Base-by-base conservation (phyloP, 2,329 filamentous ascomycete species). In the Aspergillus vadensis region DNA sequence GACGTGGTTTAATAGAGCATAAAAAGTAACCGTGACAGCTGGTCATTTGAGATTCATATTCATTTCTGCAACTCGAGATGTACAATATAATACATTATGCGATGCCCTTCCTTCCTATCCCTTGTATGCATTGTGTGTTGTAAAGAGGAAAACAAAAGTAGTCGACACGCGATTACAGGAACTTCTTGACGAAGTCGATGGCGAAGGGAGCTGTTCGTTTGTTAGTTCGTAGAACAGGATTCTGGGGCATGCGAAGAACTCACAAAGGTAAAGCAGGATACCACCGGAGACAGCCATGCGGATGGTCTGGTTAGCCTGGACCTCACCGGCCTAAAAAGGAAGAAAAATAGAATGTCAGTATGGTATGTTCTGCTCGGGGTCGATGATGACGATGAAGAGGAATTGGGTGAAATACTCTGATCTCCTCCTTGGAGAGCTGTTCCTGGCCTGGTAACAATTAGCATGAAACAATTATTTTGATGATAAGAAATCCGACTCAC, bases 191-290 rank as follows among this genome's bases (percentile, higher is more conserved):
- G 67, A 80, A 81, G 61, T 82, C 79, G 58, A 83, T 72, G 55
- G 80, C 79, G 69, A 82, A 82, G 53, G 81, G 81, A 48, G 80
- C 81, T 83, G 10, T 14, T 14, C 10, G 2, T n/a, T 39, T 15
- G 25, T 49, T 50, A 21, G 12, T 17, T 5, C 3, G 12, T 48
- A 27, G 25, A 23, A 9, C 9, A 32, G 8, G 5, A 21, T 19
- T 5, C 32, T 2, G 32, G 32, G 27, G 30, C 32, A 21, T 17
- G 8, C 39, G 15, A 4, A 49, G 7, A 44, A 70, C 85, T 64
- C 81, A 88, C 86, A 87, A 54, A 88, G 79, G 76, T 88, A 88
- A 53, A 88, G 80, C 27, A 86, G 74, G 54, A 84, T 72, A 66
- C 83, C 85, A 57, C 82, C 81, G 48, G 79, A 79, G 60, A 83